Evolutionary conservation across 2,329 filamentous ascomycete genomes (phyloP).

Genomic region (Dactylella cylindrospora): DNA sequence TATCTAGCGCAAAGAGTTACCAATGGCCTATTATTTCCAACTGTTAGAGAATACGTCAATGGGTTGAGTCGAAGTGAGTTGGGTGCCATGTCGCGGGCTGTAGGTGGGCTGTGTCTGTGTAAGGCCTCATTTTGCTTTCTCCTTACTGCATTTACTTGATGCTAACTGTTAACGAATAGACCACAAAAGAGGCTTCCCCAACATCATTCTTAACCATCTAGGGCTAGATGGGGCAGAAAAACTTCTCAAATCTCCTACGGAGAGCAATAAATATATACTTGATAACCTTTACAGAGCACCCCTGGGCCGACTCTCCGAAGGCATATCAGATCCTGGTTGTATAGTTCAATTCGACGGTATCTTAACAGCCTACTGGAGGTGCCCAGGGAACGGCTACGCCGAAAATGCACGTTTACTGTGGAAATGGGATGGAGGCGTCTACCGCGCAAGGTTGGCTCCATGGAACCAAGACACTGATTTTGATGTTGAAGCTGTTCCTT

Average conservation of each 20-base stretch:
- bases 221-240: slow-evolving; percentile 14
- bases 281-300: slow-evolving; percentile 3
- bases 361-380: slow-evolving; percentile 5
- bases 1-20: slow-evolving; percentile 12
- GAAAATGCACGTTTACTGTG: slow-evolving; percentile 3
- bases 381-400: not conserved
- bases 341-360: slow-evolving; percentile 5
- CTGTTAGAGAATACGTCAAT: not conserved
- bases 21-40: slow-evolving; percentile 19
- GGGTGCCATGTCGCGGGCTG: too few relatives aligned
- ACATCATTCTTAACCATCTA: slow-evolving; percentile 7
- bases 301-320: not conserved
- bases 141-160: not conserved
- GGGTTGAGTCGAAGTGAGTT: not conserved
- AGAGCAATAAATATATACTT: not conserved
- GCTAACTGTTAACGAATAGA: slow-evolving; percentile 2
- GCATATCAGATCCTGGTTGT: not conserved
- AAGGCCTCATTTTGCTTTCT: slow-evolving; percentile 2
- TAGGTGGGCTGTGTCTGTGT: slow-evolving; percentile 17
- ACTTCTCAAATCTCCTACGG: slow-evolving; percentile 3
- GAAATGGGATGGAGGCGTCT: slow-evolving; percentile 2
- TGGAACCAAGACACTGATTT: slow-evolving; percentile 26
- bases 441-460: slow-evolving; percentile 1
- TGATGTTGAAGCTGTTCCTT: slow-evolving; percentile 12
- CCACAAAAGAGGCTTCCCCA: slow-evolving; percentile 13